phyloP scores from a whole-genome alignment of 305 asterid genomes.

The Fraxinus ornus region DNA sequence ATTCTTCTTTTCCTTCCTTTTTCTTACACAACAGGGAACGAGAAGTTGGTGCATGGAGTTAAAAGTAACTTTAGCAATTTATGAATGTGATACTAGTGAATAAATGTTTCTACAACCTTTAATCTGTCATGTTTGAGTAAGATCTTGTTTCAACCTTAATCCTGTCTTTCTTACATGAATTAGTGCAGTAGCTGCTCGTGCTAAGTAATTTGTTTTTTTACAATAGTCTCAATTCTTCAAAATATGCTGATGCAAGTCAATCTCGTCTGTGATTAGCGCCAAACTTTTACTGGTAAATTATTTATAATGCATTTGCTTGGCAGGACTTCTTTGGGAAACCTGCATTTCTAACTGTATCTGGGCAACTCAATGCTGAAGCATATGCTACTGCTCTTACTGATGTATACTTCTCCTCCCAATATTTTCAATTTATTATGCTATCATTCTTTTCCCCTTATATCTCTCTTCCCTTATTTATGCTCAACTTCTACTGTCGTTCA shows the following conservation, averaged over 20 bases:
- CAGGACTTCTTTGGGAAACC: conserved; percentile 98
- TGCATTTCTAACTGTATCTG: conserved; percentile 94
- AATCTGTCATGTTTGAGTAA: neutral
- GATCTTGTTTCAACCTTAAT: neutral
- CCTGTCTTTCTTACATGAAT: neutral
- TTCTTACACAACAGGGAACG: no score
- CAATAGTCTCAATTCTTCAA: neutral
- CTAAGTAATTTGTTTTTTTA: neutral
- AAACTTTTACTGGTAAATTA: conserved; percentile 10
- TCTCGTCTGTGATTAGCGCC: conserved; percentile 19
- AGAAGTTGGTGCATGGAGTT: neutral
- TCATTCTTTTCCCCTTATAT: conserved; percentile 17
- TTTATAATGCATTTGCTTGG: conserved; percentile 17
- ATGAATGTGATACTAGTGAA: neutral
- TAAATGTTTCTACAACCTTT: neutral
- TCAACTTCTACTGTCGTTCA: conserved; percentile 9
- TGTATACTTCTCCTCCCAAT: conserved; percentile 44
- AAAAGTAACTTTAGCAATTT: neutral
- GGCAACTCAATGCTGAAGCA: conserved; percentile 98
- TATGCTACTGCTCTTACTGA: conserved; percentile 96
- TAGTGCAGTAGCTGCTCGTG: neutral
- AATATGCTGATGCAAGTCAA: conserved; percentile 17
- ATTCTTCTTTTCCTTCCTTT: neutral
- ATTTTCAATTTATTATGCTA: conserved; percentile 20
- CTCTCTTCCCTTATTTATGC: neutral